Evolutionary conservation across 164 flowering plant genomes (phyloP).

Genomic region (Umbilicus rupestris): DNA sequence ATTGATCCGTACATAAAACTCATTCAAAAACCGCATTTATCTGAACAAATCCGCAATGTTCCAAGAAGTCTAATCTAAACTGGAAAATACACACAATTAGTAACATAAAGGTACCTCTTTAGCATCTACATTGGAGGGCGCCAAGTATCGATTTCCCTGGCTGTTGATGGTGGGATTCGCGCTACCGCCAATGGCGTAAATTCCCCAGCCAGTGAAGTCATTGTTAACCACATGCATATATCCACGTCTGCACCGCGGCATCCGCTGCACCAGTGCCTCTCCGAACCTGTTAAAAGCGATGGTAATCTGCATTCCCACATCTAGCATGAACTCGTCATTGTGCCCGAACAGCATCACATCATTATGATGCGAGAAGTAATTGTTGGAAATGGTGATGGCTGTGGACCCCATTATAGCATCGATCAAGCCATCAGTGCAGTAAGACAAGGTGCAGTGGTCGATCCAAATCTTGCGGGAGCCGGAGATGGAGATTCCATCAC

Average conservation of each 20-base stretch:
- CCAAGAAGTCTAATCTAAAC: too few relatives aligned
- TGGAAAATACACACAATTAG: too few relatives aligned
- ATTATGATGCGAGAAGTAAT: constrained; percentile 5
- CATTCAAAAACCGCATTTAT: background rate
- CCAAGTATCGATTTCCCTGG: constrained; percentile 1
- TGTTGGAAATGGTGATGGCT: constrained; percentile 7
- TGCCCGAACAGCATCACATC: constrained; percentile 6
- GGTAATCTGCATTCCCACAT: constrained; percentile 7
- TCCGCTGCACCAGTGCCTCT: background rate
- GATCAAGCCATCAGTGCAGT: constrained; percentile 4
- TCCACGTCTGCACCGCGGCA: constrained; percentile 6
- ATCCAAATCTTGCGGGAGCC: background rate
- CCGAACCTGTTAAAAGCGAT: constrained; percentile 1
- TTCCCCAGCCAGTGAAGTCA: constrained; percentile 2
- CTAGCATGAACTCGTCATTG: background rate
- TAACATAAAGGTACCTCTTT: background rate
- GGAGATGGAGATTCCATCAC: constrained; percentile 4
- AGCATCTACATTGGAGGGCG: background rate
- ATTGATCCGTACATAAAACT: constrained; percentile 10
- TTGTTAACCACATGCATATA: constrained; percentile 5
- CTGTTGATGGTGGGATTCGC: constrained; percentile 6
- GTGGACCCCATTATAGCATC: constrained; percentile 5
- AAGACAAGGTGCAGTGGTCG: background rate
- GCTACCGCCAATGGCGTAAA: constrained; percentile 7
- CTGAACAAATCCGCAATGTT: too few relatives aligned